Evolutionary conservation across 441 rosid genomes (phyloP), one percentile per base, ranked within the genome.

Genomic region (Daphne laureola): DNA sequence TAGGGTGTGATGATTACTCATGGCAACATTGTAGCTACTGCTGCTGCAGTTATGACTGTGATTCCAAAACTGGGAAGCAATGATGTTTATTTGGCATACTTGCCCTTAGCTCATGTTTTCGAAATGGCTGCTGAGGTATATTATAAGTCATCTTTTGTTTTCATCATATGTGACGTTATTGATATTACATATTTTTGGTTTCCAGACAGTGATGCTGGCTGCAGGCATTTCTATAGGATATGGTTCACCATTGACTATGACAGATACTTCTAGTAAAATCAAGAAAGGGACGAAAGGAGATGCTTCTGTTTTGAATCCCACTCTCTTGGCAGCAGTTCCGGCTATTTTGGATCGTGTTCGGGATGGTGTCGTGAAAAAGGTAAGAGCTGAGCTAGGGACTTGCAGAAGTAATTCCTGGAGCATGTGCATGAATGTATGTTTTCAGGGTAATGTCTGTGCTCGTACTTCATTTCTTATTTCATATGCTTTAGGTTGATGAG

Each of bases 1-100:
- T 70, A 92, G 96, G 98, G 98, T 54, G 98, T 88, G 61, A 92
- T 92, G 96, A 88, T 92, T 21, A 75, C 91, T 59, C 98, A 92
- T 17, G 85, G 92, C 17, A 92, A 86, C 65, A 72, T 92, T 27
- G 79, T 92, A 46, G 93, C 92, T 65, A 80, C 90, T 59, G 80
- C 83, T 58, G 91, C 98, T 43, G 98, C 81, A 46, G 95, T 86
- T 66, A 78, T 77, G 78, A 76, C 77, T 9, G 81, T 80, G 67
- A 68, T 92, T 54, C 96, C 96, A 40, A 71, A 76, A 36, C 51
- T 83, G 36, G 71, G 79, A 16, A 67, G 23, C 16, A 67, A 71
- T 55, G 94, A 92, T 59, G 75, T 68, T 26, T 92, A 75, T 54
- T 57, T 92, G 64, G 98, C 94, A 3, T 92, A 86, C 71, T 81